Base-by-base conservation (phyloP, 108 stramenopile genomes). In the Cylindrotheca fusiformis region DNA sequence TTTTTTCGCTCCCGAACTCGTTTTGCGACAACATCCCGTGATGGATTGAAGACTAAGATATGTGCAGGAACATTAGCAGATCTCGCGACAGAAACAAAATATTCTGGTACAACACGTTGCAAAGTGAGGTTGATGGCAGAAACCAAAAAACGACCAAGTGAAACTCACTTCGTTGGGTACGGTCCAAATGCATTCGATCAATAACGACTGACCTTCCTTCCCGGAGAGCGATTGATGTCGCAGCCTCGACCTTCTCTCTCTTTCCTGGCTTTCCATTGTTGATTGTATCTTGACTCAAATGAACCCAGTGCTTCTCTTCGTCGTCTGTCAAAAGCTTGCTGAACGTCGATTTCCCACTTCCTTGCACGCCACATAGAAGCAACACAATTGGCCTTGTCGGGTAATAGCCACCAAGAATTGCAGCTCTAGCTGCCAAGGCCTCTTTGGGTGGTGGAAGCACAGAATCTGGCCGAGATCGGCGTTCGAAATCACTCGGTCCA, bases 101-200 rank as follows among this genome's bases (percentile, higher is more conserved):
- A 44, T 41, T 41, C n/a, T n/a, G n/a, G n/a, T n/a, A n/a, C n/a
- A n/a, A n/a, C n/a, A n/a, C n/a, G n/a, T n/a, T n/a, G n/a, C n/a
- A n/a, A n/a, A n/a, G n/a, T n/a, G n/a, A n/a, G n/a, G 18, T 61
- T 41, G 18, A 57, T 57, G n/a, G n/a, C n/a, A n/a, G n/a, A n/a
- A n/a, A n/a, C n/a, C n/a, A n/a, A n/a, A n/a, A n/a, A n/a, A n/a
- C n/a, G n/a, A n/a, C n/a, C n/a, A n/a, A n/a, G n/a, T n/a, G n/a
- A n/a, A n/a, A n/a, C 61, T 50, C n/a, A 5, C 14, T 24, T 6
- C 92, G 78, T 60, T 93, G 88, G 18, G 63, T 67, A 1, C 55
- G 32, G 62, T 81, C 78, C 49, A 93, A 60, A 76, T 93, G 88
- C 88, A 87, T 93, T 23, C 92, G 71, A 81, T 93, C 92, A 48